Conservation (phyloP, 129 eudicot genomes). For the Chrysanthemum makinoi region DNA sequence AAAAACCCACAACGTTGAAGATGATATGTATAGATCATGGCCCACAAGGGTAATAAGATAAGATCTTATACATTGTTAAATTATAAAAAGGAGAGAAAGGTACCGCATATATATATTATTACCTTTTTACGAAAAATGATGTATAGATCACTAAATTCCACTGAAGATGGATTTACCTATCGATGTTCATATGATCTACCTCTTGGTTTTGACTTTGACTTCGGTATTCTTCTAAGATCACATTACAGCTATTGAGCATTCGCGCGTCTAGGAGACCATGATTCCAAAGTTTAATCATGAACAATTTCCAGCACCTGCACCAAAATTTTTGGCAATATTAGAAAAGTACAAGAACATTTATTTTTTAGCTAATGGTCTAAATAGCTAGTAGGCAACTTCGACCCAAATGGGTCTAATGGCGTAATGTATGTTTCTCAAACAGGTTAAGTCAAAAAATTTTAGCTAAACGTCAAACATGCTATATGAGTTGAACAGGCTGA, state of each 20-base stretch:
- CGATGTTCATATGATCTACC: slow-evolving; percentile 30
- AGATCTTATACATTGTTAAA: slow-evolving; percentile 16
- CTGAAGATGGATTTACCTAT: slow-evolving; percentile 14
- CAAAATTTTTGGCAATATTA: not conserved
- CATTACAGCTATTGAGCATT: slow-evolving; percentile 64
- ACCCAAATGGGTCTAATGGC: not conserved
- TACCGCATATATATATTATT: slow-evolving; percentile 3
- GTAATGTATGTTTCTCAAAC: too few species aligned
- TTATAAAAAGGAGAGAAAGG: not conserved
- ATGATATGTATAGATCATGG: not conserved
- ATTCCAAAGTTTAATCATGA: slow-evolving; percentile 88
- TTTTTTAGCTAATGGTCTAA: too few species aligned
- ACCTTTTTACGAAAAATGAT: slow-evolving; percentile 5
- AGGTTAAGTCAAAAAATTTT: too few species aligned
- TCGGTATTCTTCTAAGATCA: slow-evolving; percentile 55
- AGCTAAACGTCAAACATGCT: too few species aligned
- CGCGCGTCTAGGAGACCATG: slow-evolving; percentile 97
- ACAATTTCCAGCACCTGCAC: slow-evolving; percentile 84
- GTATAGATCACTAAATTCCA: slow-evolving; percentile 15
- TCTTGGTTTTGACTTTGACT: slow-evolving; percentile 38
- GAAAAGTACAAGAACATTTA: not conserved
- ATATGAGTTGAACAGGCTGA: too few species aligned
- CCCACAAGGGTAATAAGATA: not conserved
- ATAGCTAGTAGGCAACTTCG: not conserved
- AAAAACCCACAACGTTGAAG: too few species aligned